Percentiles rank a stretch among this genome's conserved stretches.
Conservation (phyloP, 139 green algal genomes). For the Volvox africanus region DNA sequence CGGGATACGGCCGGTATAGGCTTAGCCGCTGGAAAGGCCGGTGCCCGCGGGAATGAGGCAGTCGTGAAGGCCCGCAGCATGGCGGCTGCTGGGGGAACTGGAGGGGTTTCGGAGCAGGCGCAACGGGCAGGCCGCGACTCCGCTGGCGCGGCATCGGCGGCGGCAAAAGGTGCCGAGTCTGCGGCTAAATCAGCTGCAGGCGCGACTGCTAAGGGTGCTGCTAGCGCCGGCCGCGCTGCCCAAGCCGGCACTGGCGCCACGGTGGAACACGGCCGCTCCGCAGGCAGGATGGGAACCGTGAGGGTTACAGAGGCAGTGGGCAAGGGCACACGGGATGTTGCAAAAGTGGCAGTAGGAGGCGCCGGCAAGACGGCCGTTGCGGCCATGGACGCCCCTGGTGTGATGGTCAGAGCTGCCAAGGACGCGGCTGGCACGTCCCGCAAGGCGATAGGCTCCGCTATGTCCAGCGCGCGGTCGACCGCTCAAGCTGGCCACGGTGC, state of each 20-base stretch:
- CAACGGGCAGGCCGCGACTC: not conserved
- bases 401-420: not conserved
- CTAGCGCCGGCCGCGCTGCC: not conserved
- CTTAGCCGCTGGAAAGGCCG: not conserved
- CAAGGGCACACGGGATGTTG: not conserved
- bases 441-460: not conserved
- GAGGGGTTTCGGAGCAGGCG: not conserved
- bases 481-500: not conserved
- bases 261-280: not conserved
- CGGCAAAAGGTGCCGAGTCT: not conserved
- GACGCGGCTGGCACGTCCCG: not conserved
- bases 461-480: not conserved
- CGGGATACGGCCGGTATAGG: not conserved
- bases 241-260: not conserved
- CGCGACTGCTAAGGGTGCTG: not conserved
- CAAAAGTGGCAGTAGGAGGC: not conserved
- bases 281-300: not conserved
- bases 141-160: not conserved
- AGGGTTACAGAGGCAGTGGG: not conserved
- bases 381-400: not conserved
- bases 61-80: not conserved
- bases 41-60: not conserved
- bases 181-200: not conserved
- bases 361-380: not conserved
- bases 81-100: not conserved